Evolutionary conservation across 768 basidiomycete species (phyloP).

Genomic region (Rhodotorula paludigena): DNA sequence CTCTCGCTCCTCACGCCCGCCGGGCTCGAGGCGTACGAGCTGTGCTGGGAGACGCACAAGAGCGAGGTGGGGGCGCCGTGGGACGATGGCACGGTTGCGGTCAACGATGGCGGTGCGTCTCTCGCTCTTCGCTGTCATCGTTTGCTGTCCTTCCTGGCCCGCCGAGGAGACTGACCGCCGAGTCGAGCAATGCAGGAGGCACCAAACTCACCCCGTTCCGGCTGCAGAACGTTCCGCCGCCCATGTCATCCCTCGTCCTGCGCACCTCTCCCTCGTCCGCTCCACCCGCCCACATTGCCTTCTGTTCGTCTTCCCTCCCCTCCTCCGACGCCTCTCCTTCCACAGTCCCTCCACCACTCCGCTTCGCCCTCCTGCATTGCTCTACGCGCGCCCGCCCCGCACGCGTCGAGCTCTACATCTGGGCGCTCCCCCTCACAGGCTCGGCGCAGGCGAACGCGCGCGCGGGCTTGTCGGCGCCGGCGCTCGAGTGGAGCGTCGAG

Average conservation of each 20-base stretch:
- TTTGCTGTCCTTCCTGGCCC: too few relatives aligned
- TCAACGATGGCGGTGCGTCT: constrained; percentile 75
- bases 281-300: constrained; percentile 56
- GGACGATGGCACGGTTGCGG: constrained; percentile 80
- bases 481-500: background rate
- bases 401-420: constrained; percentile 63
- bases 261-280: constrained; percentile 28
- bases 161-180: too few relatives aligned
- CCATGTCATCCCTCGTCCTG: constrained; percentile 67
- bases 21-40: constrained; percentile 56
- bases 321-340: constrained; percentile 50
- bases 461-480: constrained; percentile 13
- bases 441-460: constrained; percentile 14
- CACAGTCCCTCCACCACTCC: constrained; percentile 57
- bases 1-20: constrained; percentile 65
- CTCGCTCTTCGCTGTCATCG: too few relatives aligned
- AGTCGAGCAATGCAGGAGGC: too few relatives aligned
- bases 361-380: constrained; percentile 58
- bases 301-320: constrained; percentile 57
- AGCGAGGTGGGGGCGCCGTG: constrained; percentile 60
- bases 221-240: constrained; percentile 93
- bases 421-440: constrained; percentile 50
- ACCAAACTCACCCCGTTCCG: constrained; percentile 88
- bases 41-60: constrained; percentile 71
- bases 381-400: constrained; percentile 53